Evolutionary conservation across 2,329 filamentous ascomycete species (phyloP).

Genomic region (Colletotrichum abscissum): DNA sequence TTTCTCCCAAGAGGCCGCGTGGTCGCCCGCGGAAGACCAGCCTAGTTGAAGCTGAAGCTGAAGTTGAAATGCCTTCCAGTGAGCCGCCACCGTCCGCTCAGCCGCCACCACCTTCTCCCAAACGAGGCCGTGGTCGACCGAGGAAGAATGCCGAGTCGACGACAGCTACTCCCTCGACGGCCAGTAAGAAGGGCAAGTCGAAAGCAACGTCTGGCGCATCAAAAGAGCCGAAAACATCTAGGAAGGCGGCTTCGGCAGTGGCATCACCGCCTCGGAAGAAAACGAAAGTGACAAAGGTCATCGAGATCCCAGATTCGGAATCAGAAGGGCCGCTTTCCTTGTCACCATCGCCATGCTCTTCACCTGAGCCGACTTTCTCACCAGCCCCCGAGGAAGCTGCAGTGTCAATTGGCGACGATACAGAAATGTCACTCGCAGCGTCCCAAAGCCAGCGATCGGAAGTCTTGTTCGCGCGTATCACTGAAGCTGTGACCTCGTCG

Average conservation of each 20-base stretch:
- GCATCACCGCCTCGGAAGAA: constrained; percentile 43
- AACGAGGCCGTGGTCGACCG: constrained; percentile 20
- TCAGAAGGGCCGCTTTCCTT: constrained; percentile 47
- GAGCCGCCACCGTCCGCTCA: constrained; percentile 50
- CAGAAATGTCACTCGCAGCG: constrained; percentile 53
- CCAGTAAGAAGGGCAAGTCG: constrained; percentile 9
- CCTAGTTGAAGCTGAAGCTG: neutral
- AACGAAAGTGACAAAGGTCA: constrained; percentile 36
- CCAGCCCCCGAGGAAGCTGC: constrained; percentile 55
- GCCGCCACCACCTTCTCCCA: constrained; percentile 36
- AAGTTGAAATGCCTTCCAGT: constrained; percentile 31
- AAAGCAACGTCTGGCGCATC: constrained; percentile 22
- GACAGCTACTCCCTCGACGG: neutral
- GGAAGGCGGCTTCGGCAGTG: constrained; percentile 35
- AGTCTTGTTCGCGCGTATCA: constrained; percentile 64
- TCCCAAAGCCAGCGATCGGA: constrained; percentile 52
- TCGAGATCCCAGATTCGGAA: constrained; percentile 67
- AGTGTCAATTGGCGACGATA: constrained; percentile 56
- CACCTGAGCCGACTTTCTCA: constrained; percentile 54
- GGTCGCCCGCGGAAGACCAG: constrained; percentile 53
- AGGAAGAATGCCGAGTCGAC: constrained; percentile 10
- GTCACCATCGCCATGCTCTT: constrained; percentile 46
- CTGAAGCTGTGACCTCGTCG: constrained; percentile 62
- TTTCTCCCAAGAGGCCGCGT: constrained; percentile 41
- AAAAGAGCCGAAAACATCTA: constrained; percentile 37